phyloP scores from a whole-genome alignment of 1,284 basidiomycete species.

The Heterobasidion irregulare region DNA sequence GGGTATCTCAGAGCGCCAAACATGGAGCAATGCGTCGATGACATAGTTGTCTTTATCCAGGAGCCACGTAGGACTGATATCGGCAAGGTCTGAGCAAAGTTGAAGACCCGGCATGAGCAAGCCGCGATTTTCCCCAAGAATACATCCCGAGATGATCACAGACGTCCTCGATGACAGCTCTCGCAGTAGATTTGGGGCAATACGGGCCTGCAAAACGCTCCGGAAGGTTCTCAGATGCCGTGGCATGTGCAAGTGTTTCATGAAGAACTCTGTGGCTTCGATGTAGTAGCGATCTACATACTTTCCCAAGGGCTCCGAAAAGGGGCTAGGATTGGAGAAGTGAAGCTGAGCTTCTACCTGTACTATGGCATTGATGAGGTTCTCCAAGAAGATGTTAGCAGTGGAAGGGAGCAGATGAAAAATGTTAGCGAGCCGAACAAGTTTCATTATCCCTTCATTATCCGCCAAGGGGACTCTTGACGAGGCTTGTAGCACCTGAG shows the following conservation, averaged over 20 bases:
- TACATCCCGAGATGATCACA: slow-evolving; percentile 50
- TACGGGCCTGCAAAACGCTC: slow-evolving; percentile 70
- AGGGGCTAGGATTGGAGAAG: slow-evolving; percentile 85
- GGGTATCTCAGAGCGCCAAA: slow-evolving; percentile 60
- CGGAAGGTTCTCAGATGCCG: slow-evolving; percentile 75
- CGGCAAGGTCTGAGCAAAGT: slow-evolving; percentile 72
- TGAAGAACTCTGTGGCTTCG: slow-evolving; percentile 82
- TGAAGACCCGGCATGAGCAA: slow-evolving; percentile 63
- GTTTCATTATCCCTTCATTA: slow-evolving; percentile 88
- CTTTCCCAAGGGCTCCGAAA: slow-evolving; percentile 88
- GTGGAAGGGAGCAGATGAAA: slow-evolving; percentile 93
- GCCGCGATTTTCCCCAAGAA: slow-evolving; percentile 46
- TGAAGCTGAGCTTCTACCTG: slow-evolving; percentile 90
- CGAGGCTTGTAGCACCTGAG: slow-evolving; percentile 75
- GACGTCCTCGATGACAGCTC: slow-evolving; percentile 66
- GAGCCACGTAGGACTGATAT: slow-evolving; percentile 69
- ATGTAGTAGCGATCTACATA: slow-evolving; percentile 88
- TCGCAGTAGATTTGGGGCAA: slow-evolving; percentile 70
- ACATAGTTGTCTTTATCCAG: slow-evolving; percentile 50
- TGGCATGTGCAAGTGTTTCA: slow-evolving; percentile 69
- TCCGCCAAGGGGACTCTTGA: slow-evolving; percentile 76
- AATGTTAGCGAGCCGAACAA: slow-evolving; percentile 92
- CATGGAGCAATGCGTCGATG: slow-evolving; percentile 58
- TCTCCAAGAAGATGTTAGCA: slow-evolving; percentile 88
- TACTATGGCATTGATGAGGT: slow-evolving; percentile 84